These are phyloP conservation scores for Polytrichum commune DNA, from an alignment of 225 moss, liverwort and hornwort genomes.

Conservation along the genomic window DNA sequence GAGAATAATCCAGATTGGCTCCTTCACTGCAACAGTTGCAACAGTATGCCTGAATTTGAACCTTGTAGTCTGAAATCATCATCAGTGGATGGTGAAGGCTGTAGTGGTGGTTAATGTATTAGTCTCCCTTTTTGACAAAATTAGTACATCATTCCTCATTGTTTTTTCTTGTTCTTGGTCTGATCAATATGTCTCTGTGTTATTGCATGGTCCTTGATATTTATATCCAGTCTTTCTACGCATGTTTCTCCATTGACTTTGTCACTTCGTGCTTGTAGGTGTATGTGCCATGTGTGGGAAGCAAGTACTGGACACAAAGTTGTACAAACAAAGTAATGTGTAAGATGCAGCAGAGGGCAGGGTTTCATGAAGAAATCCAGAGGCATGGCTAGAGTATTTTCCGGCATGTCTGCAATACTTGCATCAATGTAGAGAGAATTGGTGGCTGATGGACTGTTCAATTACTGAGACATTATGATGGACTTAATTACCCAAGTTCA, in stretches of 20 bases:
- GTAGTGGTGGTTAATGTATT: not conserved
- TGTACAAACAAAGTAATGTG: conserved; percentile 94
- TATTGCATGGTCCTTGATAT: not conserved
- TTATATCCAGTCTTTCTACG: not conserved
- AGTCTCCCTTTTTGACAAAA: not conserved
- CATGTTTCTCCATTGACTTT: not conserved
- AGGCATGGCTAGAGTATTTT: too few relatives aligned
- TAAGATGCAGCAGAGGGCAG: conserved; percentile 7
- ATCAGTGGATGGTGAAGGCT: not conserved
- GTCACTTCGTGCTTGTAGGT: conserved; percentile 43
- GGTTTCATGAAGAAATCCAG: too few relatives aligned
- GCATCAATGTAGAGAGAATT: too few relatives aligned
- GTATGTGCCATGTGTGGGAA: conserved; percentile 97
- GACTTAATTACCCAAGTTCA: too few relatives aligned
- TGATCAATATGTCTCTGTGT: not conserved
- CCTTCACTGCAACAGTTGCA: too few relatives aligned
- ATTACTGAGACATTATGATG: too few relatives aligned
- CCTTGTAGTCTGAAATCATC: not conserved
- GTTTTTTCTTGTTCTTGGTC: not conserved
- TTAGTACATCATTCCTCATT: not conserved
- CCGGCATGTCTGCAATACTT: too few relatives aligned
- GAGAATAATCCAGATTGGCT: not conserved
- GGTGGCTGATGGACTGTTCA: too few relatives aligned
- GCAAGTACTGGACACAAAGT: conserved; percentile 81
- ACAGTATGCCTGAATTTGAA: not conserved